Evolutionary conservation across 306 rosid genomes (phyloP), one percentile per base, ranked within the genome.

Genomic region (Fragaria vesca): DNA sequence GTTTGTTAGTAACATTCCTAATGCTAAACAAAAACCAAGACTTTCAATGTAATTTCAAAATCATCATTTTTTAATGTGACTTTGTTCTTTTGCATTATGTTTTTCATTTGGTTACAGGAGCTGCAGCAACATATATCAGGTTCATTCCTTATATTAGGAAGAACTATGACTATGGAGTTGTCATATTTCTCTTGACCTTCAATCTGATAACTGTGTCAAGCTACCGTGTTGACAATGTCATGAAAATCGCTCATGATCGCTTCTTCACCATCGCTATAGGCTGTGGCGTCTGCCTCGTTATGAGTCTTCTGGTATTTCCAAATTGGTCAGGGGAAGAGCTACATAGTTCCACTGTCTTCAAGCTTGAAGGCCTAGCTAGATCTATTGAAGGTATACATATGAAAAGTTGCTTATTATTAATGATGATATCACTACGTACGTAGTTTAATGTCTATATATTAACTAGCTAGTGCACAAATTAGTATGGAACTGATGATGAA

Each of bases 321-420:
- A 92, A 89, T 72, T 95, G 98, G 97, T 95, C 97, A 2, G 97
- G 98, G 18, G 93, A 95, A 84, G 93, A 93, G 74, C 95, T 95
- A 16, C 97, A 95, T 43, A 81, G 85, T 79, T 87, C 89, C 74
- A 91, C 96, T 0, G 97, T 79, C 15, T 88, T 72, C 83, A 95
- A 93, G 89, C 93, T 92, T 24, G 97, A 95, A 86, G 91, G 97
- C 73, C 90, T 95, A 46, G 98, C 97, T 34, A 86, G 86, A 74
- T 89, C 98, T 61, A 91, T 95, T 32, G 96, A 93, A 89, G 97
- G 98, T 95, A 65, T 65, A 34, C 8, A 58, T 26, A 81, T 8
- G 70, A 79, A 69, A 80, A 15, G 63, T 24, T 36, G 38, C 51
- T 38, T 12, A 54, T 72, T 21, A 1, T 16, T 32, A 2, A 6